Conservation (phyloP, 2,329 filamentous ascomycete genomes). For the Colletotrichum navitas region DNA sequence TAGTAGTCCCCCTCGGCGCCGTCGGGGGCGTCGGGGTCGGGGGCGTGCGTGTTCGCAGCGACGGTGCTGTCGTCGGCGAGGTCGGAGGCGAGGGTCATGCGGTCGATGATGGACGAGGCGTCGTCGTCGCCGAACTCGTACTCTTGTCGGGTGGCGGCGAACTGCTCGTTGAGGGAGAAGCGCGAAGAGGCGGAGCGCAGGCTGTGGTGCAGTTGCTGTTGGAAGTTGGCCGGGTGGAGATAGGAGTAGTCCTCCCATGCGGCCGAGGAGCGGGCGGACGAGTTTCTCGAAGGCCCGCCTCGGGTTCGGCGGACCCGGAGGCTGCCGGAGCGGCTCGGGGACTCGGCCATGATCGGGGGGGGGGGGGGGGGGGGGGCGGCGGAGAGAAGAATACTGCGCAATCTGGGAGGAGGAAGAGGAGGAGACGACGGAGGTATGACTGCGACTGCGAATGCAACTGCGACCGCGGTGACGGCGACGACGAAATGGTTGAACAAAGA, state of each 20-base stretch:
- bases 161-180: constrained; percentile 62
- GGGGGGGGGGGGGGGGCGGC: neutral
- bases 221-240: constrained; percentile 33
- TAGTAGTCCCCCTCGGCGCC: constrained; percentile 54
- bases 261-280: constrained; percentile 47
- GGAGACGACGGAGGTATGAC: neutral
- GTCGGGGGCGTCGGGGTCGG: constrained; percentile 32
- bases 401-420: neutral
- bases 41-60: constrained; percentile 11
- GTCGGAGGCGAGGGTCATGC: constrained; percentile 47
- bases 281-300: constrained; percentile 43
- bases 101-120: constrained; percentile 58
- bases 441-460: constrained; percentile 4
- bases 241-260: constrained; percentile 41
- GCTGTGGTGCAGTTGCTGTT: constrained; percentile 39
- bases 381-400: neutral
- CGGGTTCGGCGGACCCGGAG: constrained; percentile 48
- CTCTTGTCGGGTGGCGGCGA: constrained; percentile 60
- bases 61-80: constrained; percentile 44
- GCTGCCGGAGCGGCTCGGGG: constrained; percentile 46
- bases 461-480: neutral
- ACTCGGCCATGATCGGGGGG: constrained; percentile 45
- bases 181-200: constrained; percentile 57
- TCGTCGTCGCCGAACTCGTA: constrained; percentile 64
- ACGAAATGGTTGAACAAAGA: constrained; percentile 9